phyloP scores from a whole-genome alignment of 306 rosid species.

The Myrica gale region DNA sequence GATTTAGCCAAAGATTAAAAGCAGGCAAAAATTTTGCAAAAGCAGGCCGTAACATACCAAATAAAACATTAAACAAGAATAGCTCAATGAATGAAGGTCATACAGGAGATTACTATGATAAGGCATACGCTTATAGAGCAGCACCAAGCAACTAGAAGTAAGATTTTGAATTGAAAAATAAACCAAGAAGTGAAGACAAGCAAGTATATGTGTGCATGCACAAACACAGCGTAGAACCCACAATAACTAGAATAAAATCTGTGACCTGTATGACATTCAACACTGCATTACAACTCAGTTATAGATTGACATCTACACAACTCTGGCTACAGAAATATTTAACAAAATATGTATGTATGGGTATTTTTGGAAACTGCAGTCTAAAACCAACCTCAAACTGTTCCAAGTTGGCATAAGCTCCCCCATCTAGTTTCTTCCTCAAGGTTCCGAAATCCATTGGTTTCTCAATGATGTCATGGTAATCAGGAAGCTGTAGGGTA shows the following conservation, averaged over 20 bases:
- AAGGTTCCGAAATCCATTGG: slow-evolving; percentile 96
- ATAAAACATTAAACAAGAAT: background rate
- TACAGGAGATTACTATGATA: background rate
- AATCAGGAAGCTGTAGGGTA: slow-evolving; percentile 83
- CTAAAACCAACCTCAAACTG: slow-evolving; percentile 75
- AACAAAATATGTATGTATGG: background rate
- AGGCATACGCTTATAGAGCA: background rate
- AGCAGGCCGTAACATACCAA: background rate
- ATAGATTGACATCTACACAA: background rate
- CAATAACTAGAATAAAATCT: background rate
- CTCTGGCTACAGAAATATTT: background rate
- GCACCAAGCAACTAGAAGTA: background rate
- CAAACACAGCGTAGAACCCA: background rate
- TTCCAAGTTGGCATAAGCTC: slow-evolving; percentile 62
- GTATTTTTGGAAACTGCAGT: background rate
- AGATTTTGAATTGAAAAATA: background rate
- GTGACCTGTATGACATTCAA: background rate
- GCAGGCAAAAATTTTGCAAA: background rate
- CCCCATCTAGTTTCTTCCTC: slow-evolving; percentile 66
- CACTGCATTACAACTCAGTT: background rate
- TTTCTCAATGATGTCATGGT: slow-evolving; percentile 61
- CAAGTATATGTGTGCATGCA: background rate
- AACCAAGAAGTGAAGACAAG: background rate
- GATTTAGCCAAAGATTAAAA: background rate
- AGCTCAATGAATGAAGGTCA: slow-evolving; percentile 18